Evolutionary conservation across 2,329 filamentous ascomycete genomes (phyloP), one percentile per base, ranked within the genome.

Genomic region (Thermothelomyces thermophilus): DNA sequence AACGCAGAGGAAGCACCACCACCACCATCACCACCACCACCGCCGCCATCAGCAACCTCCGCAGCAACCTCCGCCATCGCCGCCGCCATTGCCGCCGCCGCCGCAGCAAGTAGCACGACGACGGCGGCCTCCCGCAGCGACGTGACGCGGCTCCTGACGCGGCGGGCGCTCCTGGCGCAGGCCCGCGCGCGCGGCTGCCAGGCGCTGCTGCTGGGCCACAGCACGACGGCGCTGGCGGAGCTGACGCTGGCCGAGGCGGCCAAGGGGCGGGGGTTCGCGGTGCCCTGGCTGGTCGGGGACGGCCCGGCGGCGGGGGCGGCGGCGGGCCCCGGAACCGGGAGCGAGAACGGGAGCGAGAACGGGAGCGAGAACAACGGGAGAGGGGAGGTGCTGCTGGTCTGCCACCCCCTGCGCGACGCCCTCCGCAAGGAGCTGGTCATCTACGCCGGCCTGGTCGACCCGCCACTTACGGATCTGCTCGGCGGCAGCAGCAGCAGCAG

Each of bases 211-310:
- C 84, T 93, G 67, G 90, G 87, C 19, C 84, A 91, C 68, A 94
- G 82, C 57, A 95, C 93, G 17, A 96, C 90, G 5, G 80, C 83
- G 14, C 80, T 98, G 26, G 91, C 93, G 3, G 88, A 91, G 58
- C 83, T 88, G 61, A 87, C 89, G 0, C 79, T 98, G 13, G 76
- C 88, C 6, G 88, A 93, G 68, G 90, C 91, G 2, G 90, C 91
- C 20, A 96, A 95, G 68, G 93, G 93, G 1, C 79, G 91, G 42
- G 93, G 91, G 1, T 90, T 85, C 58, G 81, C 86, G 4, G 70
- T 97, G 17, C 87, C 90, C 1, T 91, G 85, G 82, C 80, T 87
- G 58, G 79, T 14, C 19, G 39, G 10, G 8, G 24, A 3, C 16
- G 46, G 4, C 10, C 9, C 7, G 9, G 45, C 14, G 30, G 10